Conservation (phyloP, 495 filamentous ascomycete species). For the Poronia punctata region DNA sequence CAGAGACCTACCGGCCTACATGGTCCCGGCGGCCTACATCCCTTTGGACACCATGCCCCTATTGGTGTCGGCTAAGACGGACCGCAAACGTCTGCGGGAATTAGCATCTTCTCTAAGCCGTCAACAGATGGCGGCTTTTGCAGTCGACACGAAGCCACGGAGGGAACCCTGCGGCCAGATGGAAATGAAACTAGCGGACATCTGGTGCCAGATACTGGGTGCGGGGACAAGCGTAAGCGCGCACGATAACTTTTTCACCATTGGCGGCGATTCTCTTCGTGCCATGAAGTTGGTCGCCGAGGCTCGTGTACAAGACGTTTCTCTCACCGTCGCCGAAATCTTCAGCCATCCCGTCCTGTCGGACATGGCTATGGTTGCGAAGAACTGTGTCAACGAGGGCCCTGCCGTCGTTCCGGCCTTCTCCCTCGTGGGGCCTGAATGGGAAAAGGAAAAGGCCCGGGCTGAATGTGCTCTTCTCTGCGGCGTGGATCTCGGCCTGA, state of each 20-base stretch:
- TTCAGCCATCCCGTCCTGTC: slow-evolving; percentile 34
- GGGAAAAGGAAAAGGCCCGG: slow-evolving; percentile 20
- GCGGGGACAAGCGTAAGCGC: slow-evolving; percentile 18
- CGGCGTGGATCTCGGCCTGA: slow-evolving; percentile 15
- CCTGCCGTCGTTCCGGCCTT: slow-evolving; percentile 20
- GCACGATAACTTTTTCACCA: slow-evolving; percentile 44
- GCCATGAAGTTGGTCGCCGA: slow-evolving; percentile 49
- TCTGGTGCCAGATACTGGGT: slow-evolving; percentile 28
- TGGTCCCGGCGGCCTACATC: slow-evolving; percentile 58
- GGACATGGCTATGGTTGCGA: slow-evolving; percentile 31
- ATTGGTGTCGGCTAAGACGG: slow-evolving; percentile 53
- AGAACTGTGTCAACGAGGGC: slow-evolving; percentile 2
- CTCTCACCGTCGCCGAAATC: slow-evolving; percentile 39
- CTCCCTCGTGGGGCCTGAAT: slow-evolving; percentile 21
- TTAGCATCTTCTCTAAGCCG: slow-evolving; percentile 28
- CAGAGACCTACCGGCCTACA: slow-evolving; percentile 40
- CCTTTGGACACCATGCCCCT: slow-evolving; percentile 50
- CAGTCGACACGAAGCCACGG: slow-evolving; percentile 11
- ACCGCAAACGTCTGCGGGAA: slow-evolving; percentile 50
- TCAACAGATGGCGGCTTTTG: slow-evolving; percentile 24
- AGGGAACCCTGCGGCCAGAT: slow-evolving; percentile 22
- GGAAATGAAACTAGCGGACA: slow-evolving; percentile 21
- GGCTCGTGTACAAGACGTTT: slow-evolving; percentile 27
- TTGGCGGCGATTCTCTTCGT: slow-evolving; percentile 48
- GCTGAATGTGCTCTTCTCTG: slow-evolving; percentile 24